Conservation (phyloP, 2,329 filamentous ascomycete species). For the Penicillium nordicum region DNA sequence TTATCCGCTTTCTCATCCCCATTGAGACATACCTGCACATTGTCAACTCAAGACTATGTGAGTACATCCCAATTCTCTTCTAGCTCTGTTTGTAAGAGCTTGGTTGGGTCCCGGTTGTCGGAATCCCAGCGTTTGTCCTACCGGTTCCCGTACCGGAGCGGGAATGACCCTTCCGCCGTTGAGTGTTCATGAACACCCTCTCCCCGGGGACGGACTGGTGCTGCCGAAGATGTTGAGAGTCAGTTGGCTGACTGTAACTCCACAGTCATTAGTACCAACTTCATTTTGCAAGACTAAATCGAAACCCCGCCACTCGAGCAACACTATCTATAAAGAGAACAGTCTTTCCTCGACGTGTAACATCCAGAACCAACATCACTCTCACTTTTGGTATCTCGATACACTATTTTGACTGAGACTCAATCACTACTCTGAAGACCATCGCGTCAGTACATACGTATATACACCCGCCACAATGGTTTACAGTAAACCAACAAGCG, state of each 20-base stretch:
- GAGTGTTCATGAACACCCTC: constrained; percentile 2
- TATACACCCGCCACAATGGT: constrained; percentile 25
- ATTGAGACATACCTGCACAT: constrained; percentile 8
- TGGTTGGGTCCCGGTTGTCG: constrained; percentile 13
- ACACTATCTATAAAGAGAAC: constrained; percentile 9
- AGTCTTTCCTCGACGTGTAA: neutral
- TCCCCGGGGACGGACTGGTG: constrained; percentile 1
- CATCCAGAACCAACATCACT: neutral
- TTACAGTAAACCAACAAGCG: constrained; percentile 25
- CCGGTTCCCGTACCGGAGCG: constrained; percentile 7
- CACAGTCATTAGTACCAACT: neutral
- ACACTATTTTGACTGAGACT: neutral
- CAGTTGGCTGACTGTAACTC: constrained; percentile 7
- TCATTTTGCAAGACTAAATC: neutral
- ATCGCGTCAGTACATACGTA: neutral
- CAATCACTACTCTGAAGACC: neutral
- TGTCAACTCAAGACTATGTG: constrained; percentile 6
- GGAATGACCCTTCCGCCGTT: constrained; percentile 1
- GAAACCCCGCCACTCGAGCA: constrained; percentile 1
- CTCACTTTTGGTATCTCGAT: neutral
- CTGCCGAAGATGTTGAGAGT: neutral
- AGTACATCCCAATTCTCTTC: constrained; percentile 9
- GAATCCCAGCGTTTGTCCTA: constrained; percentile 9
- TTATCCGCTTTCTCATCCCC: constrained; percentile 12
- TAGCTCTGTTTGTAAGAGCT: constrained; percentile 13